Conservation (phyloP, 2,329 filamentous ascomycete genomes). For the Sporothrix dimorphospora region DNA sequence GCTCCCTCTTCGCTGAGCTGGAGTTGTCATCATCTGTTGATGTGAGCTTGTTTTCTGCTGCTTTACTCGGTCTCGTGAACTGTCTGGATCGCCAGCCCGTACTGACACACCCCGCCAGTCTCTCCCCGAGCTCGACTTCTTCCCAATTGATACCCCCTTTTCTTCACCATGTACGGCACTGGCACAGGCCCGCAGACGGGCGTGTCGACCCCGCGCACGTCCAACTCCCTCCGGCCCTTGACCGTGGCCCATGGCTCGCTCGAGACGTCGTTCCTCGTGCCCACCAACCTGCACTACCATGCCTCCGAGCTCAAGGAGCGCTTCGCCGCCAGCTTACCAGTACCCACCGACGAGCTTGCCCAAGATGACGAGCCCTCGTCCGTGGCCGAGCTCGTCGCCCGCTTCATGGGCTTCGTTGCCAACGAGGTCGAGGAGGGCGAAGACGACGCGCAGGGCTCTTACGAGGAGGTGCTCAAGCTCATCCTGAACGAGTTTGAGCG, state of each 20-base stretch:
- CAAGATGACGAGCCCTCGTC: conserved; percentile 99
- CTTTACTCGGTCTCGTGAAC: neutral
- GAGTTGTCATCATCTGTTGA: conserved; percentile 27
- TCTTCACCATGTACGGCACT: conserved; percentile 77
- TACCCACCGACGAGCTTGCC: conserved; percentile 93
- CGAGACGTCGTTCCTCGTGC: conserved; percentile 94
- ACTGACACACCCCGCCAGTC: conserved; percentile 15
- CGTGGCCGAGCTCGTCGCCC: conserved; percentile 84
- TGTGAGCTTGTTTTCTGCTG: conserved; percentile 25
- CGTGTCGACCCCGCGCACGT: conserved; percentile 93
- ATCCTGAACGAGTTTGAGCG: conserved; percentile 96
- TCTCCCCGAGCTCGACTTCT: conserved; percentile 18
- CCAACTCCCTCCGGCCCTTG: conserved; percentile 87
- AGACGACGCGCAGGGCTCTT: conserved; percentile 84
- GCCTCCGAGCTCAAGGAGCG: conserved; percentile 91
- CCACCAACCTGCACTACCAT: conserved; percentile 93
- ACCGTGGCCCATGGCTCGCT: conserved; percentile 91
- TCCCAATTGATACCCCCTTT: conserved; percentile 38
- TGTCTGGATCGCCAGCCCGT: neutral
- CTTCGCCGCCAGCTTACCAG: conserved; percentile 82
- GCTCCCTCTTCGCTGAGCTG: conserved; percentile 37
- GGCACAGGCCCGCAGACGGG: conserved; percentile 87
- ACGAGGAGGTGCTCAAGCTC: conserved; percentile 89
- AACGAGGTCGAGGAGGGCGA: conserved; percentile 89
- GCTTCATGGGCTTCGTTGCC: conserved; percentile 90